Evolutionary conservation across 2,329 filamentous ascomycete species (phyloP).

Genomic region (Apiospora phragmitis): DNA sequence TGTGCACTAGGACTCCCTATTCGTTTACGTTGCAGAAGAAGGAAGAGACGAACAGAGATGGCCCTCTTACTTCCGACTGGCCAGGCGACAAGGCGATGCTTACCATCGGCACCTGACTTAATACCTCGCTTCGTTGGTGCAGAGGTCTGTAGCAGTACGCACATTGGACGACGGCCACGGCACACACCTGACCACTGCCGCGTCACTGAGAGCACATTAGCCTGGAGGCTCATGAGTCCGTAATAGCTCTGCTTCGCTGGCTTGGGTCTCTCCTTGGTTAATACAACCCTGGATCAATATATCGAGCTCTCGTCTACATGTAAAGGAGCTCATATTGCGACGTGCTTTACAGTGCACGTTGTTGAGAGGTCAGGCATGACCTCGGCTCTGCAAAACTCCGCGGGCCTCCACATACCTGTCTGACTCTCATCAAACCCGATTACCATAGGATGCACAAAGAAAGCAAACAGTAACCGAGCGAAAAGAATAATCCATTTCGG

Average conservation of each 20-base stretch:
- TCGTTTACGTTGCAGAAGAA: background rate
- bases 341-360: background rate
- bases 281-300: background rate
- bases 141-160: background rate
- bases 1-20: background rate
- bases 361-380: background rate
- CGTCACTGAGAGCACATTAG: background rate
- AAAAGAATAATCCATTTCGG: background rate
- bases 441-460: background rate
- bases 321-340: background rate
- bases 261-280: background rate
- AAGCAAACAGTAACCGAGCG: background rate
- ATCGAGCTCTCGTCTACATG: background rate
- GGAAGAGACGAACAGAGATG: background rate
- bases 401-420: background rate
- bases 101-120: background rate
- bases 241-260: background rate
- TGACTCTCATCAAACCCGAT: background rate
- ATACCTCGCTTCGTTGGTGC: background rate
- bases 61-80: background rate
- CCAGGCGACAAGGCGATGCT: background rate
- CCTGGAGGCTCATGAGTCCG: background rate
- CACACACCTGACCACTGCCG: background rate
- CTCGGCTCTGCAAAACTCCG: constrained; percentile 1
- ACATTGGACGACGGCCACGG: background rate